Evolutionary conservation across 352 stramenopile genomes (phyloP).

Genomic region (Globisporangium spinosum): DNA sequence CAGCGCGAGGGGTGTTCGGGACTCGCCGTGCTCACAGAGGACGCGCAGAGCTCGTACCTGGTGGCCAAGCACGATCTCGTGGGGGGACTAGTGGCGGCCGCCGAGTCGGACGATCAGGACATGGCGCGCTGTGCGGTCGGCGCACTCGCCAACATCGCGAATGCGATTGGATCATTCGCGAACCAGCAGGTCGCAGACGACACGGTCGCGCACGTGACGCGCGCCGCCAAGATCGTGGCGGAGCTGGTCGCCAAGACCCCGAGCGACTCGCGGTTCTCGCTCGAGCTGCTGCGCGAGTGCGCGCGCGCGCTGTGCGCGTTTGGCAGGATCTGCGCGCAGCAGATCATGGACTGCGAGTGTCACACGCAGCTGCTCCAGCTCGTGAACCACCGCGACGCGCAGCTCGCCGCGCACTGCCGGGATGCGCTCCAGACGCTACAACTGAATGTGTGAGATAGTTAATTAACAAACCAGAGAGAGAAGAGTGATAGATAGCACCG

Average conservation of each 20-base stretch:
- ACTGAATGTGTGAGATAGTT: slow-evolving; percentile 14
- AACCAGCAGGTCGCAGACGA: slow-evolving; percentile 29
- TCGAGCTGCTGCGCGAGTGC: slow-evolving; percentile 74
- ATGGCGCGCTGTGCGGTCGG: slow-evolving; percentile 72
- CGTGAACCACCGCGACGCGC: slow-evolving; percentile 57
- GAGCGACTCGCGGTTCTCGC: slow-evolving; percentile 48
- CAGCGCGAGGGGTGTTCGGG: slow-evolving; percentile 74
- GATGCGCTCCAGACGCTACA: slow-evolving; percentile 39
- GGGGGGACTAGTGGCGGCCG: slow-evolving; percentile 39
- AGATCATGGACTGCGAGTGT: slow-evolving; percentile 25
- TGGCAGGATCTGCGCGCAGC: slow-evolving; percentile 37
- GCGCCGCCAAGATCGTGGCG: slow-evolving; percentile 40
- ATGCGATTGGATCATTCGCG: slow-evolving; percentile 46
- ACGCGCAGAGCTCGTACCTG: slow-evolving; percentile 55
- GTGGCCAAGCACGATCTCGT: slow-evolving; percentile 59
- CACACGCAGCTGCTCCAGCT: slow-evolving; percentile 41
- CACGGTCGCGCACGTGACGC: slow-evolving; percentile 47
- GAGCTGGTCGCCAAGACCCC: slow-evolving; percentile 40
- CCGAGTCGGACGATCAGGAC: slow-evolving; percentile 44
- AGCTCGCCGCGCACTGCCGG: slow-evolving; percentile 54
- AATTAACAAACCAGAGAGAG: background rate
- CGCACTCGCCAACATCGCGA: slow-evolving; percentile 62
- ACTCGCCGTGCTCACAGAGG: slow-evolving; percentile 65
- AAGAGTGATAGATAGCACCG: background rate
- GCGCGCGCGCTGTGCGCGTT: slow-evolving; percentile 56